phyloP scores from a whole-genome alignment of 352 stramenopile species.

The Phytophthora macrochlamydospora region DNA sequence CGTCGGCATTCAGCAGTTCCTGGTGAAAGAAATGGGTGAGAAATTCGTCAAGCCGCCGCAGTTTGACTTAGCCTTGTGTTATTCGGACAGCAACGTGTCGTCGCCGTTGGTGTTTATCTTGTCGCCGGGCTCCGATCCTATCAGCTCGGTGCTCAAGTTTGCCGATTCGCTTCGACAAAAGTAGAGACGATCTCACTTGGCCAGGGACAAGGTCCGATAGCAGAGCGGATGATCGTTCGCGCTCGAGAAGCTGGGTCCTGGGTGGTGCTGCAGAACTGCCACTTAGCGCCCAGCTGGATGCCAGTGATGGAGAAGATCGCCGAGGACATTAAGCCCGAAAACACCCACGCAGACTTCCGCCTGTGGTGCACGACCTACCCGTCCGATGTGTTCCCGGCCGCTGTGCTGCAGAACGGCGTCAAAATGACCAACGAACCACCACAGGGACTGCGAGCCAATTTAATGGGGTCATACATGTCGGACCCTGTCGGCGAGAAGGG shows the following conservation, averaged over 20 bases:
- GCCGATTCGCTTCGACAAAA: slow-evolving; percentile 76
- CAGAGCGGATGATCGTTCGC: slow-evolving; percentile 88
- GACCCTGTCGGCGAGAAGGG: slow-evolving; percentile 90
- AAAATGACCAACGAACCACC: slow-evolving; percentile 97
- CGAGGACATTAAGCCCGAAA: slow-evolving; percentile 81
- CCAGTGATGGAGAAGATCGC: slow-evolving; percentile 92
- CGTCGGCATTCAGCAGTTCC: slow-evolving; percentile 91
- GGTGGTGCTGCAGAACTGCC: slow-evolving; percentile 93
- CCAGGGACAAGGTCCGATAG: slow-evolving; percentile 92
- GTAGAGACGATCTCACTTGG: slow-evolving; percentile 92
- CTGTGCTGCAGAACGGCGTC: slow-evolving; percentile 95
- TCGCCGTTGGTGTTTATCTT: slow-evolving; percentile 94
- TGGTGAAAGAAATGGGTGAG: slow-evolving; percentile 90
- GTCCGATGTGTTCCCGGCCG: slow-evolving; percentile 92
- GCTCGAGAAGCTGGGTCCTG: slow-evolving; percentile 84
- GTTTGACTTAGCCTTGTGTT: slow-evolving; percentile 91
- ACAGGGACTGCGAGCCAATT: slow-evolving; percentile 91
- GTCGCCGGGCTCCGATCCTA: slow-evolving; percentile 90
- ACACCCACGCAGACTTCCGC: slow-evolving; percentile 89
- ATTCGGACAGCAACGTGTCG: slow-evolving; percentile 84
- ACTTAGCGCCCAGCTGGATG: slow-evolving; percentile 94
- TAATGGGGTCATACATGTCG: slow-evolving; percentile 91
- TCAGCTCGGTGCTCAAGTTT: slow-evolving; percentile 91
- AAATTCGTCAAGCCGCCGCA: slow-evolving; percentile 91
- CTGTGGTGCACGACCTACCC: slow-evolving; percentile 96